A percentile compares a stretch with the other conserved stretches of the same genome.
phyloP scores from a whole-genome alignment of 768 basidiomycete genomes.

The Tulasnella sp. region DNA sequence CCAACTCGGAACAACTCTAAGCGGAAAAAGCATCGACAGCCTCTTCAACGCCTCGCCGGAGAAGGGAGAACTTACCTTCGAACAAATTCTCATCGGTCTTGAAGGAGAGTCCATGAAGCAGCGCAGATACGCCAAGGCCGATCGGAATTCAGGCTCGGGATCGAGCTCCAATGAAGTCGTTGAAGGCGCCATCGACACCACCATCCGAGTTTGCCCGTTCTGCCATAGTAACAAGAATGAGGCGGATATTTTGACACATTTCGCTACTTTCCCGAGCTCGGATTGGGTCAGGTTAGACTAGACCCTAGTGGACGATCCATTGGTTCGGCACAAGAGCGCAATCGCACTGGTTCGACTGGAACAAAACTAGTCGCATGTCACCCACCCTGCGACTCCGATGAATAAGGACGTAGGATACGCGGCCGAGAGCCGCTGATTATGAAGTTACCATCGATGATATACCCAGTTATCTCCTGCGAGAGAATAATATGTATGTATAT shows the following conservation, averaged over 20 bases:
- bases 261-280: slow-evolving; percentile 88
- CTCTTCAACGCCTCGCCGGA: slow-evolving; percentile 76
- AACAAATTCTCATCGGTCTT: slow-evolving; percentile 77
- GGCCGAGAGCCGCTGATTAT: too few species aligned
- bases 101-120: slow-evolving; percentile 72
- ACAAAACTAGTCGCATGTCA: too few species aligned
- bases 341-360: too few species aligned
- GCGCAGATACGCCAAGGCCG: slow-evolving; percentile 57
- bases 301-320: slow-evolving; percentile 92
- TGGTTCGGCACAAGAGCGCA: slow-evolving; percentile 56
- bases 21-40: slow-evolving; percentile 65
- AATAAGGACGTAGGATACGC: too few species aligned
- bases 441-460: too few species aligned
- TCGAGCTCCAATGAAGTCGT: slow-evolving; percentile 41
- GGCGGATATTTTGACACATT: slow-evolving; percentile 90
- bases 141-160: slow-evolving; percentile 36
- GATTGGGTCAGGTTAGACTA: slow-evolving; percentile 88
- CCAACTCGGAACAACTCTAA: slow-evolving; percentile 91
- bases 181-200: slow-evolving; percentile 88
- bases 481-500: too few species aligned
- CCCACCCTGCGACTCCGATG: too few species aligned
- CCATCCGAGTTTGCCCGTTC: slow-evolving; percentile 74
- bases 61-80: slow-evolving; percentile 68
- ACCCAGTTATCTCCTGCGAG: too few species aligned
- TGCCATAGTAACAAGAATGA: slow-evolving; percentile 90